Base-by-base conservation (phyloP, 805 yeast species). In the Kregervanrija pseudodelftensis region DNA sequence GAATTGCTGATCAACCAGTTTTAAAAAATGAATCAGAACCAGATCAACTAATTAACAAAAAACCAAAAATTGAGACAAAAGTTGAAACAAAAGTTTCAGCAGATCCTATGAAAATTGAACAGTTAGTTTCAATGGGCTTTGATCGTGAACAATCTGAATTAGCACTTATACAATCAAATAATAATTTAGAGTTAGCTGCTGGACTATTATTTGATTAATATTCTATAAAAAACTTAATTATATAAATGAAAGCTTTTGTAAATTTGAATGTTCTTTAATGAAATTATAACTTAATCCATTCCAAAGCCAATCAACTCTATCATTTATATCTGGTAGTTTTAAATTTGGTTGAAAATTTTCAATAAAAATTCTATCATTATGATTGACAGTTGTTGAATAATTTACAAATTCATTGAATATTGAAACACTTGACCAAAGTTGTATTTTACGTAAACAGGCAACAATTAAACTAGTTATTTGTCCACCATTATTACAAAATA, bases 401-500 rank as follows among this genome's bases (percentile, higher is more conserved):
- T 80, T 77, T 36, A 84, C 73, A 56, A 85, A 90, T 64, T 91
- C 99, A 50, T 82, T 86, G 54, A 85, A 79, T 11, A 91, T 89
- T 0, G 96, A 82, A 3, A 88, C 86, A 7, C 85, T 76, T 9
- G 93, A 82, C 99, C 99, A 93, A 53, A 83, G 79, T 22, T 87
- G 84, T 14, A 85, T 65, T 53, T 85, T 85, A 33, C 99, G 66
- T 34, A 89, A 65, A 59, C 97, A 89, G 4, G 96, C 98, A 17
- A 91, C 75, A 1, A 87, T 79, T 39, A 93, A 67, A 17, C 91
- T 78, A 0, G 95, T 86, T 2, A 86, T 83, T 51, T 87, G 89
- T 9, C 95, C 89, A 0, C 97, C 98, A 58, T 88, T 90, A 22
- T 81, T 66, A 61, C 98, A 91, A 63, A 91, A 96, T 5, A 91